Conservation (phyloP, 768 basidiomycete species). For the Boletus patriciae region DNA sequence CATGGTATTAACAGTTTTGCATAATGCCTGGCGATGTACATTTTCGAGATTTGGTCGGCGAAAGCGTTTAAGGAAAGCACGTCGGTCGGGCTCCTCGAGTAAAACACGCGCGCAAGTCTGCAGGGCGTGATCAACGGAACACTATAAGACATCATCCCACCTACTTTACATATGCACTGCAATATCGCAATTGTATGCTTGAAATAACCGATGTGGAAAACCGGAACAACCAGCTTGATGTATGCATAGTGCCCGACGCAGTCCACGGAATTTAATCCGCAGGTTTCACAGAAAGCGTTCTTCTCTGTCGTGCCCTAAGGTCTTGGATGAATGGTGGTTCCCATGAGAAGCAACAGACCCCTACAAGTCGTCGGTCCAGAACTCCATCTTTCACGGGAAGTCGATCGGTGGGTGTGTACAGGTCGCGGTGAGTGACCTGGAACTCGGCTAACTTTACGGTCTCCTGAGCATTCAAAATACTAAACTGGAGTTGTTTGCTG, state of each 20-base stretch:
- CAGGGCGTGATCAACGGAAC: slow-evolving; percentile 1
- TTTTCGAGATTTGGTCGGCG: slow-evolving; percentile 90
- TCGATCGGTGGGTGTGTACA: slow-evolving; percentile 83
- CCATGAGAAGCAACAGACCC: slow-evolving; percentile 23
- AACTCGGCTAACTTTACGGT: slow-evolving; percentile 96
- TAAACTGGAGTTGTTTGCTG: slow-evolving; percentile 96
- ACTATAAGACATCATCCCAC: neutral
- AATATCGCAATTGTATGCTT: slow-evolving; percentile 91
- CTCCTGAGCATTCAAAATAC: slow-evolving; percentile 89
- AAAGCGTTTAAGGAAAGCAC: slow-evolving; percentile 84
- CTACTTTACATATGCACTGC: slow-evolving; percentile 95
- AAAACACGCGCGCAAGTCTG: slow-evolving; percentile 92
- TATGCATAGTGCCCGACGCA: slow-evolving; percentile 99
- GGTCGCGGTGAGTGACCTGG: slow-evolving; percentile 88
- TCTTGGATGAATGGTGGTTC: neutral
- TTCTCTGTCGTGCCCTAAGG: slow-evolving; percentile 92
- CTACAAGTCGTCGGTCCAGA: slow-evolving; percentile 84
- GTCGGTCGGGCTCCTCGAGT: slow-evolving; percentile 83
- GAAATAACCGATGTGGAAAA: slow-evolving; percentile 99
- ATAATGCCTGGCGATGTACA: slow-evolving; percentile 77
- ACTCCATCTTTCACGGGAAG: slow-evolving; percentile 90
- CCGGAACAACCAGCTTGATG: slow-evolving; percentile 94
- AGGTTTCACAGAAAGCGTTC: slow-evolving; percentile 89
- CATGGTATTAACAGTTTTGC: slow-evolving; percentile 80
- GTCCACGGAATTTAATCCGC: slow-evolving; percentile 85